A percentile compares a stretch with the other conserved stretches of the same genome.
Conservation (phyloP, 2,329 filamentous ascomycete species). For the Metarhizium sp. region DNA sequence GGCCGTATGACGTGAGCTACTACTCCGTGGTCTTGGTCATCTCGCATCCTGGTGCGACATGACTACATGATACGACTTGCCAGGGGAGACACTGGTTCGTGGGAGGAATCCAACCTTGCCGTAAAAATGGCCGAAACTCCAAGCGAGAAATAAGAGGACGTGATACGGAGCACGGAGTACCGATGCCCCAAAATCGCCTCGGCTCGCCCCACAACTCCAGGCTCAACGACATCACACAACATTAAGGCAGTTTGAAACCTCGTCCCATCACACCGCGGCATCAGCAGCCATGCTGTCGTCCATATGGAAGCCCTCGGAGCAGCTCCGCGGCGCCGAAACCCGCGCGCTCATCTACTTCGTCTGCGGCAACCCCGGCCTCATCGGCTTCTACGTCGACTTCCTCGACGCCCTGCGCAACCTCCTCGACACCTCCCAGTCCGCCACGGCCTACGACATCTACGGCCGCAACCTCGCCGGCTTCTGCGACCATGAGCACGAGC, state of each 20-base stretch:
- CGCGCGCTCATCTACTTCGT: conserved; percentile 59
- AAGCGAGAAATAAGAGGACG: conserved; percentile 18
- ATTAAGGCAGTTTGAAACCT: too few species aligned
- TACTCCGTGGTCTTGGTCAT: too few species aligned
- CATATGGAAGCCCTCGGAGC: conserved; percentile 21
- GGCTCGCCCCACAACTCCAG: background rate
- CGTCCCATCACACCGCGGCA: background rate
- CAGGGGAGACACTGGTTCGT: too few species aligned
- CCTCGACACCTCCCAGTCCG: conserved; percentile 33
- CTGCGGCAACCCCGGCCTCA: conserved; percentile 66
- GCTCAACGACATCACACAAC: background rate
- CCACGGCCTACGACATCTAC: conserved; percentile 41
- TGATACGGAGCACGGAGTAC: conserved; percentile 9
- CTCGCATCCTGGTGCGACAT: too few species aligned
- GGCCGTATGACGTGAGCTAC: too few species aligned
- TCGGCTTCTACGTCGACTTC: conserved; percentile 65
- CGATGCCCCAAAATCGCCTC: too few species aligned
- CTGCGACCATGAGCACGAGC: conserved; percentile 39
- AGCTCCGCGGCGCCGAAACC: conserved; percentile 10
- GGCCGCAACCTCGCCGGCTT: conserved; percentile 52
- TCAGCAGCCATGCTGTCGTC: conserved; percentile 12
- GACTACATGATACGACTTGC: too few species aligned
- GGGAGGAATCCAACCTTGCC: too few species aligned
- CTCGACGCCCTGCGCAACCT: conserved; percentile 46
- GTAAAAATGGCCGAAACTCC: too few species aligned